These are phyloP conservation scores for Diaporthe sp. DNA, from an alignment of 2,329 filamentous ascomycete species.

Conservation along the genomic window DNA sequence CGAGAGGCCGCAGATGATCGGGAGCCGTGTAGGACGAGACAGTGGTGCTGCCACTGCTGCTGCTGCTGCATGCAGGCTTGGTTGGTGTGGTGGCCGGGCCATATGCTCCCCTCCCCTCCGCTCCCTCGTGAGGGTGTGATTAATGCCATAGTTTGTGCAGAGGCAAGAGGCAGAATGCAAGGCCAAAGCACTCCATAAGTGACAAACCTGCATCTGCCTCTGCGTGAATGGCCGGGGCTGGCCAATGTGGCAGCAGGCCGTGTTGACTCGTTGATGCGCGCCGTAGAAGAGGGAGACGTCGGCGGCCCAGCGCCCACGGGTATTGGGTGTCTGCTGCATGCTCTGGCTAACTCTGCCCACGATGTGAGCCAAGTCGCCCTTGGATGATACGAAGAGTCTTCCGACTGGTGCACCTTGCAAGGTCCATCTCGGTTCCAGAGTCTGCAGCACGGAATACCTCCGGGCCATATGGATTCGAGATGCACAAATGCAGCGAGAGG, in stretches of 20 bases:
- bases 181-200: conserved; percentile 29
- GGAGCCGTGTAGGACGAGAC: background rate
- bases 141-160: conserved; percentile 15
- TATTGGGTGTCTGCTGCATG: conserved; percentile 15
- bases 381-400: conserved; percentile 29
- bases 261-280: conserved; percentile 28
- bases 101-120: background rate
- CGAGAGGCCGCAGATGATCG: conserved; percentile 42
- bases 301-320: conserved; percentile 23
- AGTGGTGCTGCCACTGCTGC: background rate
- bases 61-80: conserved; percentile 29
- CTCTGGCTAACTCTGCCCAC: conserved; percentile 1
- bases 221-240: conserved; percentile 8
- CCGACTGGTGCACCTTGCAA: conserved; percentile 23
- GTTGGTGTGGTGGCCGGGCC: background rate
- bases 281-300: background rate
- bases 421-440: conserved; percentile 28
- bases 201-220: conserved; percentile 23
- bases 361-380: conserved; percentile 22
- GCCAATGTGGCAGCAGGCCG: conserved; percentile 6
- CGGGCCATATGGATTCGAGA: background rate
- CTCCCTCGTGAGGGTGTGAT: conserved; percentile 14
- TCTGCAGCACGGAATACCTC: conserved; percentile 7
- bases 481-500: background rate
- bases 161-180: conserved; percentile 20